phyloP scores from a whole-genome alignment of 257 asterid genomes.

The Plantago ovata region DNA sequence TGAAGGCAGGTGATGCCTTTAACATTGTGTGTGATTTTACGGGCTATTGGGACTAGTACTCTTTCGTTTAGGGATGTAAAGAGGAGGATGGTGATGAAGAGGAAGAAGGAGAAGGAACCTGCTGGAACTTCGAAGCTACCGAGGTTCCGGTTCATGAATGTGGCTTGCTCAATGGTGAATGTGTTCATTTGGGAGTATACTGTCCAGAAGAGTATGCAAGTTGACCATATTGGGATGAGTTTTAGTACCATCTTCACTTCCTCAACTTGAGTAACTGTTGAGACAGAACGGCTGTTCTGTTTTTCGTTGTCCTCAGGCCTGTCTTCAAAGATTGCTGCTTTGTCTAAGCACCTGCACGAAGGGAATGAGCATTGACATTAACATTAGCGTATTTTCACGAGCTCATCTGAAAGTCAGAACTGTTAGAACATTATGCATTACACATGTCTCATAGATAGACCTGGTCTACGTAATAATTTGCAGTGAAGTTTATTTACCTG shows the following conservation, averaged over 20 bases:
- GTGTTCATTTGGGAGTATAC: constrained; percentile 90
- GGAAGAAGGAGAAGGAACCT: constrained; percentile 73
- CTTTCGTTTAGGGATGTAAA: constrained; percentile 74
- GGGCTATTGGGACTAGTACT: constrained; percentile 50
- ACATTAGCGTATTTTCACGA: neutral
- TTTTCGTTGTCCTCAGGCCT: constrained; percentile 10
- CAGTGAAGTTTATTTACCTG: constrained; percentile 50
- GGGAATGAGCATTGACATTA: neutral
- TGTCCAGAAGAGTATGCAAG: constrained; percentile 86
- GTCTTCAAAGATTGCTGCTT: constrained; percentile 58
- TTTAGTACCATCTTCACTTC: constrained; percentile 77
- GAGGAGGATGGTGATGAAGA: constrained; percentile 64
- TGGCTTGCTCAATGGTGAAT: constrained; percentile 85
- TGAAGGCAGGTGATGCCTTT: constrained; percentile 76
- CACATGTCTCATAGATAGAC: neutral
- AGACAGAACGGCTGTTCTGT: constrained; percentile 21
- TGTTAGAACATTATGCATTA: neutral
- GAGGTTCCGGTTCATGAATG: constrained; percentile 57
- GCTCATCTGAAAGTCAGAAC: neutral
- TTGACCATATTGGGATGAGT: constrained; percentile 87
- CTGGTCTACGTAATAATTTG: neutral
- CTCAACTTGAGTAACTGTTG: constrained; percentile 70
- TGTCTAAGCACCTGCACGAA: constrained; percentile 62
- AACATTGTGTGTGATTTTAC: constrained; percentile 42
- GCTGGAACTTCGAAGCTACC: constrained; percentile 61